Conservation (phyloP, 495 filamentous ascomycete species). For the Penicillium alfredii region DNA sequence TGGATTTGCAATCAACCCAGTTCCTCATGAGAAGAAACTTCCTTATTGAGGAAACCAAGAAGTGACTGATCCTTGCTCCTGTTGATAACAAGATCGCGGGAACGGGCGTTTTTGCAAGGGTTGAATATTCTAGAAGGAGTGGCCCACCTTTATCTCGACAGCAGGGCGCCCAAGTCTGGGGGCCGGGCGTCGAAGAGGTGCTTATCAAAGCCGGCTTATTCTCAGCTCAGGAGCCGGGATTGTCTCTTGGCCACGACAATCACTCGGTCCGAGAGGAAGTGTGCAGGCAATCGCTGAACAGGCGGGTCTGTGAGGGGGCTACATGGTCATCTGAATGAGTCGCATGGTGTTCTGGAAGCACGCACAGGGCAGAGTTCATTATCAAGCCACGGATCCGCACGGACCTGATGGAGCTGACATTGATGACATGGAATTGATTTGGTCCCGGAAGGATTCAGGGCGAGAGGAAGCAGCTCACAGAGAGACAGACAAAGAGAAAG, state of each 20-base stretch:
- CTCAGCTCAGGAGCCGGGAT: constrained; percentile 3
- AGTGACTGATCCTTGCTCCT: constrained; percentile 6
- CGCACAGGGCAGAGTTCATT: no score
- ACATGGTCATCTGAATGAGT: no score
- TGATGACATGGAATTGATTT: no score
- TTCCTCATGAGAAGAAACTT: no score
- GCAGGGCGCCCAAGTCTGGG: constrained; percentile 6
- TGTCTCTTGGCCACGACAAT: constrained; percentile 7
- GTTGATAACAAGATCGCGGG: constrained; percentile 6
- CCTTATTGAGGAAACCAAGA: no score
- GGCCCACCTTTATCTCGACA: constrained; percentile 13
- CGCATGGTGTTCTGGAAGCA: no score
- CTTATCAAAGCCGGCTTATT: constrained; percentile 9
- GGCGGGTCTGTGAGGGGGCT: constrained; percentile 6
- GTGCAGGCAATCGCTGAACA: constrained; percentile 12
- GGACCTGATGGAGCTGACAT: no score
- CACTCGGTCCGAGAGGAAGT: constrained; percentile 7
- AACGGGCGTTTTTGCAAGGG: constrained; percentile 11
- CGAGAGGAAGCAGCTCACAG: no score
- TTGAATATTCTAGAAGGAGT: constrained; percentile 2
- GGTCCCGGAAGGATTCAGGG: no score
- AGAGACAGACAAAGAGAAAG: no score
- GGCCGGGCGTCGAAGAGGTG: constrained; percentile 10
- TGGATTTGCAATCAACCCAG: no score
- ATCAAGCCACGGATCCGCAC: no score